Evolutionary conservation across 495 filamentous ascomycete genomes (phyloP), one percentile per base, ranked within the genome.

Genomic region (Lindgomyces ingoldianus): DNA sequence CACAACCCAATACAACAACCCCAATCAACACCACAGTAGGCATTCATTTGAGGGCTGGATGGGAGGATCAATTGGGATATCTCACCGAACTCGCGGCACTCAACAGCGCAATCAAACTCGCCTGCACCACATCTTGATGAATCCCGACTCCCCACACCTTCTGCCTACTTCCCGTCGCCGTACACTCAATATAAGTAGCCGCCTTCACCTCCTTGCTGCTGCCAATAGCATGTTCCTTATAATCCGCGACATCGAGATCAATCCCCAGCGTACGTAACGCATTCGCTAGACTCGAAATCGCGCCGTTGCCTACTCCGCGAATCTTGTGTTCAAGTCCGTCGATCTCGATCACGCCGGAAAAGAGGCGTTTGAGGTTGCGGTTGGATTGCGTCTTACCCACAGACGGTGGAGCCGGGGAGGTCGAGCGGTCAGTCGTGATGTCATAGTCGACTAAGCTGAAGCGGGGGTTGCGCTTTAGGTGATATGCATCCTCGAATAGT

Each of bases 111-210:
- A 93, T 90, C 73, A 98, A 81, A 76, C 87, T 91, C 68, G 90
- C 91, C 77, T 96, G 91, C 14, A 96, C 91, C 39, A 95, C 90
- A 78, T 98, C 94, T 70, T 93, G 87, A 74, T 97, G 91, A 65
- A 98, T 91, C 52, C 93, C 94, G 21, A 98, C 91, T 67, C 94
- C 94, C 95, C 94, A 98, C 11, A 96, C 91, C 68, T 82, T 87
- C 68, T 89, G 79, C 29, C 80, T 80, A 46, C 80, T 85, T 18
- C 86, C 85, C n/a, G 85, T 77, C 39, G 88, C 84, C 42, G 85
- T 89, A 74, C 91, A 96, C 75, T 98, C 89, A 61, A 98, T 96
- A 69, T 92, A 98, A 12, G 91, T 92, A 16, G 90, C 93, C 41
- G 92, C 93, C 81, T 94, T 96, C 68, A 89, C 88, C 51, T 91